Conservation (phyloP, 192 early-diverging fungal species). For the Mycoemilia scoparia region DNA sequence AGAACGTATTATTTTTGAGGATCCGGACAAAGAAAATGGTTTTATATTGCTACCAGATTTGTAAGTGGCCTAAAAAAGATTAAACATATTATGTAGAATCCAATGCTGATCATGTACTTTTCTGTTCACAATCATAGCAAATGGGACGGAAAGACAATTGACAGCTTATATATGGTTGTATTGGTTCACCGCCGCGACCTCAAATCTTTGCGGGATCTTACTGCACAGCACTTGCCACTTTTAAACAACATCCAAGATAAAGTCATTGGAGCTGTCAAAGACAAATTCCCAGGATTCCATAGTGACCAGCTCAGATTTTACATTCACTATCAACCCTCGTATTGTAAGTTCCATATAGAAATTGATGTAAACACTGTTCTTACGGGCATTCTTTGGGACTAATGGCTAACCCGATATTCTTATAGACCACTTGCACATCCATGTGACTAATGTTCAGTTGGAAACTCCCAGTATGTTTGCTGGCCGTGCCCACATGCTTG, state of each 20-base stretch:
- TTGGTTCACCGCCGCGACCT: slow-evolving; percentile 37
- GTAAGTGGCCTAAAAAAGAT: slow-evolving; percentile 49
- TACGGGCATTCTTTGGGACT: too few relatives aligned
- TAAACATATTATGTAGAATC: slow-evolving; percentile 39
- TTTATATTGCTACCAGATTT: slow-evolving; percentile 63
- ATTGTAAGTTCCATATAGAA: slow-evolving; percentile 39
- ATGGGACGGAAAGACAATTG: slow-evolving; percentile 44
- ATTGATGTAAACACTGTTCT: not conserved
- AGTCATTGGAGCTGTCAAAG: slow-evolving; percentile 20
- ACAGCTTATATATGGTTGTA: slow-evolving; percentile 46
- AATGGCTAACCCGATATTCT: too few relatives aligned
- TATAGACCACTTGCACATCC: slow-evolving; percentile 60
- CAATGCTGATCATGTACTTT: not conserved
- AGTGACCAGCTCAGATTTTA: slow-evolving; percentile 45
- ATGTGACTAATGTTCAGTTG: slow-evolving; percentile 46
- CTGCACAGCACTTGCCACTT: slow-evolving; percentile 33
- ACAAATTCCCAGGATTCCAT: slow-evolving; percentile 25
- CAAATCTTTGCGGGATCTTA: slow-evolving; percentile 43
- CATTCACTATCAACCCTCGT: slow-evolving; percentile 65
- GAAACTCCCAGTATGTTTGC: slow-evolving; percentile 34
- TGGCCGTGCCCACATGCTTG: slow-evolving; percentile 51
- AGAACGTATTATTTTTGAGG: slow-evolving; percentile 44
- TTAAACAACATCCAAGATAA: slow-evolving; percentile 42
- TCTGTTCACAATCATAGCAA: slow-evolving; percentile 23
- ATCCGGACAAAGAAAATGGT: slow-evolving; percentile 35